phyloP scores from a whole-genome alignment of 2,329 filamentous ascomycete genomes.

The Fusarium paranaense region DNA sequence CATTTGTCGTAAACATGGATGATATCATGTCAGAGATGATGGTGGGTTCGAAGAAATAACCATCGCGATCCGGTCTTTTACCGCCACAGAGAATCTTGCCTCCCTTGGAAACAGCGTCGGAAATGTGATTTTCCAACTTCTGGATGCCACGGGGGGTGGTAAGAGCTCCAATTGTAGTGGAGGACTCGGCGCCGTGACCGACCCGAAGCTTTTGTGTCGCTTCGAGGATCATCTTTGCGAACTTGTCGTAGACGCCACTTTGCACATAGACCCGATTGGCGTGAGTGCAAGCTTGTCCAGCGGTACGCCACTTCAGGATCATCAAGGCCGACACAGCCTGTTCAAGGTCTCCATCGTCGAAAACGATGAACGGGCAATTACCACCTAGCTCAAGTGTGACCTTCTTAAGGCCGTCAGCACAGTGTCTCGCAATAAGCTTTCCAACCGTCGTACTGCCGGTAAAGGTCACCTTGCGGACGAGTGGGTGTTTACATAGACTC shows the following conservation, averaged over 20 bases:
- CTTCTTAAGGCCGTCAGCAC: not conserved
- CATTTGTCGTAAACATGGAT: not conserved
- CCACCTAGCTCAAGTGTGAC: not conserved
- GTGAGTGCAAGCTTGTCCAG: not conserved
- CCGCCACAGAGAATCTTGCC: not conserved
- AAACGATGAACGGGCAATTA: not conserved
- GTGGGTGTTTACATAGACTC: not conserved
- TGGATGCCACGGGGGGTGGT: not conserved
- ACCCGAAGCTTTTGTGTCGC: not conserved
- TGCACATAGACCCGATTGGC: not conserved
- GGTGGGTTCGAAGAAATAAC: constrained; percentile 10
- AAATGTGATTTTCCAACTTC: not conserved
- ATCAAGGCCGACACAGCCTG: not conserved
- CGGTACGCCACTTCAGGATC: not conserved
- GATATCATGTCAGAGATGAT: not conserved
- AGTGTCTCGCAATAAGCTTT: not conserved
- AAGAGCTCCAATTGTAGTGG: not conserved
- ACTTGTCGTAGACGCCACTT: not conserved
- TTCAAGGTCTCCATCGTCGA: not conserved
- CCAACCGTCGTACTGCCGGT: not conserved
- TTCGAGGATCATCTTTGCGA: not conserved
- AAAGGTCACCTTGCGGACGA: not conserved
- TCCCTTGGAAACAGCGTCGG: not conserved
- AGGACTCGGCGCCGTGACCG: not conserved
- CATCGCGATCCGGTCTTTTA: not conserved